Percentiles rank a stretch among this genome's conserved stretches.
Evolutionary conservation across 257 asterid species (phyloP).

Genomic region (Solanum sitiens): DNA sequence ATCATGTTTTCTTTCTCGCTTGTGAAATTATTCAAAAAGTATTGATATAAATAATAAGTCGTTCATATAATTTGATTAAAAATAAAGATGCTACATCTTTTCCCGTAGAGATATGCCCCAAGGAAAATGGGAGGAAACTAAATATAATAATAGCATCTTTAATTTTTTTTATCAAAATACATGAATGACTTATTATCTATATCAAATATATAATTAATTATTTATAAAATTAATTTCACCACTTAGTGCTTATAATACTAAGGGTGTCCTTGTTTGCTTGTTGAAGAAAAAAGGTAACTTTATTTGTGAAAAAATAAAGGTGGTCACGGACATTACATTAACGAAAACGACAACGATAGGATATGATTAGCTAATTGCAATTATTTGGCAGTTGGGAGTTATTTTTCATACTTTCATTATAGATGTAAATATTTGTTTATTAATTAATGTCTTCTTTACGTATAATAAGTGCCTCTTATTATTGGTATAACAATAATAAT

Average conservation of each 20-base stretch:
- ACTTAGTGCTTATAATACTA: background rate
- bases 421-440: background rate
- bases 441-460: background rate
- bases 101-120: no score
- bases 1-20: background rate
- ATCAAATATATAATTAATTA: background rate
- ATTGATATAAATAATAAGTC: no score
- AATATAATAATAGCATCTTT: no score
- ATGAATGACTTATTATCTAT: background rate
- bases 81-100: no score
- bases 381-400: constrained; percentile 3
- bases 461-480: background rate
- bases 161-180: background rate
- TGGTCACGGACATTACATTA: background rate
- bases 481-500: background rate
- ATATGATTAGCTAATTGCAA: background rate
- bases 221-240: background rate
- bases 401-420: background rate
- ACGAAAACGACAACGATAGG: background rate
- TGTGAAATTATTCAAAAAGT: no score
- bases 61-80: no score
- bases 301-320: background rate
- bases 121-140: no score
- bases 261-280: background rate
- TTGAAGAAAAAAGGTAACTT: background rate